Conservation (phyloP, 1,284 basidiomycete species). For the Moniliophthora roreri region DNA sequence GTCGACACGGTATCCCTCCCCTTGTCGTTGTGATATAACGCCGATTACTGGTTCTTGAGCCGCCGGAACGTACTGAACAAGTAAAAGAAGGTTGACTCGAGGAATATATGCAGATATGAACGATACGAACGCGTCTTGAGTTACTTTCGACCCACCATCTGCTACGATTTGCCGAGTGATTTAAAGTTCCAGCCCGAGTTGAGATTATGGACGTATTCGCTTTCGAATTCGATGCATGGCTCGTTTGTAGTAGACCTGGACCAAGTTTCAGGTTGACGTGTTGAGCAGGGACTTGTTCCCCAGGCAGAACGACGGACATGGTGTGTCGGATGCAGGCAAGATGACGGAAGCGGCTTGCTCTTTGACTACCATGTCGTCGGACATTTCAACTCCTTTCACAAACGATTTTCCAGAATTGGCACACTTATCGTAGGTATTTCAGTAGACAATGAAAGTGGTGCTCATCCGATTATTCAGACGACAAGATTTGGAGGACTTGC, state of each 20-base stretch:
- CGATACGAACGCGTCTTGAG: constrained; percentile 60
- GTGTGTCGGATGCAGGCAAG: constrained; percentile 18
- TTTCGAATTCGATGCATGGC: constrained; percentile 25
- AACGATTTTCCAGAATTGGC: constrained; percentile 71
- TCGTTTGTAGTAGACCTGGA: constrained; percentile 64
- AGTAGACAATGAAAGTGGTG: constrained; percentile 2
- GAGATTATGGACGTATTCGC: constrained; percentile 47
- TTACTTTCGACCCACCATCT: constrained; percentile 85
- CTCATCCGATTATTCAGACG: constrained; percentile 44
- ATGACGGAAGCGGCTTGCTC: constrained; percentile 9
- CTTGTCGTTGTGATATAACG: constrained; percentile 64
- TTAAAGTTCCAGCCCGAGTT: constrained; percentile 66
- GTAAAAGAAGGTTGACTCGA: constrained; percentile 10
- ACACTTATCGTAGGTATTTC: constrained; percentile 57
- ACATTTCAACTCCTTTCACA: constrained; percentile 50
- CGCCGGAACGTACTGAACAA: constrained; percentile 76
- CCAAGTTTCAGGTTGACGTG: constrained; percentile 80
- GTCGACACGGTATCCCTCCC: constrained; percentile 82
- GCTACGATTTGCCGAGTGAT: constrained; percentile 67
- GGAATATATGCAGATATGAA: neutral
- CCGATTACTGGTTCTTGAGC: constrained; percentile 82
- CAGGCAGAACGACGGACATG: constrained; percentile 67
- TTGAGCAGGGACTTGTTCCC: constrained; percentile 64
- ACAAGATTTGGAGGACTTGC: constrained; percentile 85
- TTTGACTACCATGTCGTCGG: constrained; percentile 17